Conservation (phyloP, 208 protist species). For the Leishmania aethiopica region DNA sequence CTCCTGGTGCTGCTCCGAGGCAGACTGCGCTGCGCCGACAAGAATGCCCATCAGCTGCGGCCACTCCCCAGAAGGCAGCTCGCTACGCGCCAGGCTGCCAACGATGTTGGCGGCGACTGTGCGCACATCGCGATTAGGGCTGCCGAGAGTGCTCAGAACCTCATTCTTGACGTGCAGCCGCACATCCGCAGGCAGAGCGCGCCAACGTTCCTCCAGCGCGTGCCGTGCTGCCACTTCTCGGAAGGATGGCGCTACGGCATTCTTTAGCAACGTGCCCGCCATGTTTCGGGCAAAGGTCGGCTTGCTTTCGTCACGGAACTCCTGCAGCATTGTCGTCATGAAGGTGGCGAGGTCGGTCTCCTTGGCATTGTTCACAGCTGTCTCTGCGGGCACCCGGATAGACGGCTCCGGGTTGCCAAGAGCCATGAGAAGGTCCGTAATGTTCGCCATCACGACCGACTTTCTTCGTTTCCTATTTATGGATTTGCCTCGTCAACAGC, state of each 20-base stretch:
- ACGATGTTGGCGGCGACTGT: slow-evolving; percentile 94
- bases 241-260: slow-evolving; percentile 91
- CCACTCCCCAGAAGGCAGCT: slow-evolving; percentile 95
- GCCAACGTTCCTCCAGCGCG: slow-evolving; percentile 72
- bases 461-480: not conserved
- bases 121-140: slow-evolving; percentile 78
- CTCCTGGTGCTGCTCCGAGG: slow-evolving; percentile 83
- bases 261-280: slow-evolving; percentile 95
- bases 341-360: slow-evolving; percentile 82
- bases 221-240: slow-evolving; percentile 73
- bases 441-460: slow-evolving; percentile 38
- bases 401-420: slow-evolving; percentile 70
- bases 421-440: slow-evolving; percentile 75
- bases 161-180: slow-evolving; percentile 71
- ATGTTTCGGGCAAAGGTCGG: slow-evolving; percentile 81
- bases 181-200: slow-evolving; percentile 49
- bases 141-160: slow-evolving; percentile 84
- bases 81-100: slow-evolving; percentile 95
- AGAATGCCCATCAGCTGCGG: slow-evolving; percentile 91
- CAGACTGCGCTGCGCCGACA: slow-evolving; percentile 56
- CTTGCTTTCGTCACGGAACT: slow-evolving; percentile 93
- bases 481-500: not conserved
- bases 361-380: slow-evolving; percentile 66
- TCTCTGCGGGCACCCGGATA: slow-evolving; percentile 78
- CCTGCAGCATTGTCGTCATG: slow-evolving; percentile 81